Percentiles rank a stretch among this genome's conserved stretches.
Conservation (phyloP, 371 early-diverging fungal species). For the Basidiobolus meristosporus region DNA sequence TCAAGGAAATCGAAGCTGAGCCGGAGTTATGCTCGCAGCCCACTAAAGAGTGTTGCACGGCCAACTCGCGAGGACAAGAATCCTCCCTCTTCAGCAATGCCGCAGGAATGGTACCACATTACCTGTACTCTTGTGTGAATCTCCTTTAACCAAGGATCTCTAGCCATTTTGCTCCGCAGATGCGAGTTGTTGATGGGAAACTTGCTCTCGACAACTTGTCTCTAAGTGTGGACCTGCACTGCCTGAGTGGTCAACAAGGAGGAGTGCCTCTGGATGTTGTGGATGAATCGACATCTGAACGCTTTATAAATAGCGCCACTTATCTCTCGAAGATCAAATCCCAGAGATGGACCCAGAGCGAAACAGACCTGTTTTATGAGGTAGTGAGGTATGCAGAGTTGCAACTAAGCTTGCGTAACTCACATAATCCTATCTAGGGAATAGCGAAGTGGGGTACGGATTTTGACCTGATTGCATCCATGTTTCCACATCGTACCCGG, state of each 20-base stretch:
- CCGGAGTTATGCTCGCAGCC: too few species aligned
- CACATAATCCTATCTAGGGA: too few species aligned
- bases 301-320: slow-evolving; percentile 21
- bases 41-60: too few species aligned
- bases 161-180: slow-evolving; percentile 21
- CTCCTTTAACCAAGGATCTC: too few species aligned
- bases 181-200: slow-evolving; percentile 28
- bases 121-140: too few species aligned
- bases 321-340: slow-evolving; percentile 14
- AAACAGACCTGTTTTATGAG: slow-evolving; percentile 31
- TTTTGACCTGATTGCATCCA: slow-evolving; percentile 24
- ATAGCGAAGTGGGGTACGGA: slow-evolving; percentile 40
- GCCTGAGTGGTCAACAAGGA: too few species aligned
- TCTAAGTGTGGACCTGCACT: slow-evolving; percentile 8
- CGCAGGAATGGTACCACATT: too few species aligned
- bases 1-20: too few species aligned
- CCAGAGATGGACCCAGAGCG: slow-evolving; percentile 18
- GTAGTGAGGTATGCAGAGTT: too few species aligned
- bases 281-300: slow-evolving; percentile 23
- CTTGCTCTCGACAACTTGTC: slow-evolving; percentile 31
- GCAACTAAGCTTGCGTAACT: too few species aligned
- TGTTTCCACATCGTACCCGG: slow-evolving; percentile 26
- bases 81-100: too few species aligned
- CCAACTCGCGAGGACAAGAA: too few species aligned
- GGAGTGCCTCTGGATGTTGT: slow-evolving; percentile 19